phyloP scores from a whole-genome alignment of 2,329 filamentous ascomycete genomes.

The Colletotrichum destructivum region DNA sequence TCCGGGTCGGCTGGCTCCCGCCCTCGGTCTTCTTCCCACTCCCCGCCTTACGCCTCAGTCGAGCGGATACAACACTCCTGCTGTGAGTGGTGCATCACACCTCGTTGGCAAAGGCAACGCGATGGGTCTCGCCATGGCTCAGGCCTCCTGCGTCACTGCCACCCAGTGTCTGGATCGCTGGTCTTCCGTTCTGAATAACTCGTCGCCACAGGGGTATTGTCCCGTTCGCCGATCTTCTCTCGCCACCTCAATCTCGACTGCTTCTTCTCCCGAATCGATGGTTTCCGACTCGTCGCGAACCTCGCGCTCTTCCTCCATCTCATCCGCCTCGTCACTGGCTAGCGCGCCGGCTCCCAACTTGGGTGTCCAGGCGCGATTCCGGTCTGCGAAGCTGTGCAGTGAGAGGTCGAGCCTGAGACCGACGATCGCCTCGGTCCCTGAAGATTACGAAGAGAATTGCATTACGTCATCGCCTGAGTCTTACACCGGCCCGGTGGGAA shows the following conservation, averaged over 20 bases:
- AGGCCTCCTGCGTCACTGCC: conserved; percentile 62
- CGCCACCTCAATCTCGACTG: conserved; percentile 74
- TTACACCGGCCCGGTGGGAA: conserved; percentile 68
- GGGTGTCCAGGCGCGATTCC: conserved; percentile 76
- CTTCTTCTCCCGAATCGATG: conserved; percentile 78
- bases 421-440: conserved; percentile 70
- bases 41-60: conserved; percentile 72
- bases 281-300: conserved; percentile 74
- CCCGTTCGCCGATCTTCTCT: conserved; percentile 73
- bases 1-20: conserved; percentile 64
- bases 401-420: conserved; percentile 69
- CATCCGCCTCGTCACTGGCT: conserved; percentile 72
- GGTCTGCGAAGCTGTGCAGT: conserved; percentile 70
- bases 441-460: conserved; percentile 67
- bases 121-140: conserved; percentile 74
- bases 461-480: conserved; percentile 71
- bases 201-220: conserved; percentile 67
- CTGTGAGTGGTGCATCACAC: conserved; percentile 68
- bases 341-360: conserved; percentile 72
- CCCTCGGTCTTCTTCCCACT: conserved; percentile 70
- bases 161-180: conserved; percentile 69
- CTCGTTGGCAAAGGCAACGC: conserved; percentile 66
- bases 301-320: conserved; percentile 76
- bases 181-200: conserved; percentile 58
- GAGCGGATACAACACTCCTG: conserved; percentile 72